Evolutionary conservation across 2,329 filamentous ascomycete genomes (phyloP).

Genomic region (Cladophialophora carrionii): DNA sequence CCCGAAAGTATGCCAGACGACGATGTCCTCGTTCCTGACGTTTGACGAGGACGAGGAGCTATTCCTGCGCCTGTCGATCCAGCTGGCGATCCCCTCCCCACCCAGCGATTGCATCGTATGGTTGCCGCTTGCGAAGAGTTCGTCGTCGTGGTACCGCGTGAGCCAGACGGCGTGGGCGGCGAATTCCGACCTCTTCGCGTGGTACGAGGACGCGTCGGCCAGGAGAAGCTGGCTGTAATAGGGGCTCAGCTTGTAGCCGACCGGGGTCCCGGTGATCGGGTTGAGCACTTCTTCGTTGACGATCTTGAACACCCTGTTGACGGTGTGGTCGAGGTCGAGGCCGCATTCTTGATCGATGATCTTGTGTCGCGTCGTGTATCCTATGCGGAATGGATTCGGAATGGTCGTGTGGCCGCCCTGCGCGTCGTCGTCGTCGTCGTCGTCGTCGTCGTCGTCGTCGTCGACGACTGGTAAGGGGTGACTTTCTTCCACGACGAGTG

Average conservation of each 20-base stretch:
- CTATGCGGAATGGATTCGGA: constrained; percentile 57
- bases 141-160: constrained; percentile 56
- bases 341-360: constrained; percentile 53
- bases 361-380: constrained; percentile 55
- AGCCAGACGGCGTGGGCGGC: constrained; percentile 61
- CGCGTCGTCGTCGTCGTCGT: too few species aligned
- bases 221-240: constrained; percentile 62
- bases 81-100: constrained; percentile 53
- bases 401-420: constrained; percentile 4
- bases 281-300: constrained; percentile 58
- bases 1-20: constrained; percentile 51
- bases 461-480: constrained; percentile 64
- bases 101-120: constrained; percentile 59
- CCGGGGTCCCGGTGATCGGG: constrained; percentile 56
- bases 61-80: constrained; percentile 48
- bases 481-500: constrained; percentile 58
- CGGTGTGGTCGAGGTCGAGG: constrained; percentile 52
- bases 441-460: too few species aligned
- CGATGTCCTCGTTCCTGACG: constrained; percentile 49
- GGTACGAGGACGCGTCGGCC: constrained; percentile 57
- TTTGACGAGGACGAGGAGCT: constrained; percentile 25
- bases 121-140: constrained; percentile 58
- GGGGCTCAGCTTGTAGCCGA: constrained; percentile 61
- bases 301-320: constrained; percentile 61
- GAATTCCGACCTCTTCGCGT: constrained; percentile 58